Base-by-base conservation (phyloP, 1,139 yeast genomes). In the Nakaseomyces nivariensis region DNA sequence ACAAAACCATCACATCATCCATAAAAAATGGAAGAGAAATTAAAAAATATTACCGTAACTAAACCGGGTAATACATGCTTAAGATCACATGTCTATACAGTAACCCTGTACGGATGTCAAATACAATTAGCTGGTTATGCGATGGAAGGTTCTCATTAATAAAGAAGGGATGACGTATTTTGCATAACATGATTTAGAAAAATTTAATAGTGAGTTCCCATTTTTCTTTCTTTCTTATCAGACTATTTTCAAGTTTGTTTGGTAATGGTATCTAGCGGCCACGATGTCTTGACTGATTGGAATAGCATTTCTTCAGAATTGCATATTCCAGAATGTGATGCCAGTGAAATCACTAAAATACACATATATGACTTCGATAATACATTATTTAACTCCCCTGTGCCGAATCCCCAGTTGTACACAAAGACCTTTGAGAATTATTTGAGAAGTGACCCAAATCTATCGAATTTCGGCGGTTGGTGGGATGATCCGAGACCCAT, bases 311-410 rank as follows among this genome's bases (percentile, higher is more conserved):
- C 53, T 2, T 49, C 48, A 8, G 53, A 51, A 17, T 43, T 61
- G 32, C 48, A 49, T 22, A 38, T 56, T 22, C 63, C 63, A 4
- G 34, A 44, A 2, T 34, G 45, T 7, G 42, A 44, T 24, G 48
- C 24, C 31, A 29, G 41, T 1, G 50, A 45, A 5, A 58, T 69
- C 17, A 60, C 50, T 37, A 61, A 59, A 37, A 56, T 75, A 4
- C 75, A 73, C 54, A 60, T 75, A 13, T 75, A 72, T 56, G 79
- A 75, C 54, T 75, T 75, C 52, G 80, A 76, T 56, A 71, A 73
- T 47, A 73, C 78, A 0, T 57, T 76, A 17, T 74, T 73, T 56
- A 57, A 60, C 31, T 69, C 78, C 2, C 78, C 79, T 1, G 56
- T 60, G 1, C 77, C 78, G 0, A 74, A 73, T 54, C 67, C 69